Percentiles rank a stretch among this genome's conserved stretches.
Conservation (phyloP, 2,329 filamentous ascomycete genomes). For the Plectosphaerella sp. region DNA sequence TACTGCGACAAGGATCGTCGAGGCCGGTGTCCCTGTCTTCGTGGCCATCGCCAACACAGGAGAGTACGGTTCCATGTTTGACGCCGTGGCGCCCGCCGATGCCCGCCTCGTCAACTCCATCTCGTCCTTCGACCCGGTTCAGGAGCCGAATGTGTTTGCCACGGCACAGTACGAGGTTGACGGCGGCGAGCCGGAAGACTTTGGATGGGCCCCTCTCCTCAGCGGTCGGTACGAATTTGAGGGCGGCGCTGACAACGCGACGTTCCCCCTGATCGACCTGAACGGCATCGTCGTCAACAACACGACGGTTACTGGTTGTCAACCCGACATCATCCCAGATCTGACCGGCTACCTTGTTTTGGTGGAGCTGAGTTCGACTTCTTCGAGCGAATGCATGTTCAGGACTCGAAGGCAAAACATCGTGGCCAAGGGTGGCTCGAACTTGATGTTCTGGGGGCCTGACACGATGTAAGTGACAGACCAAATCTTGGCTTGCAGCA, state of each 20-base stretch:
- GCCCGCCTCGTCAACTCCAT: constrained; percentile 5
- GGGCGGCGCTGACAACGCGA: neutral
- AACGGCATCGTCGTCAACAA: neutral
- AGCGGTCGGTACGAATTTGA: neutral
- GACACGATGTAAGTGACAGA: constrained; percentile 11
- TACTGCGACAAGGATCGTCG: constrained; percentile 19
- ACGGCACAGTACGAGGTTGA: neutral
- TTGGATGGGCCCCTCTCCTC: neutral
- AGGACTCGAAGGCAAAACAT: constrained; percentile 27
- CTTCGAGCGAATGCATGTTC: constrained; percentile 13
- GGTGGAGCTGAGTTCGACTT: constrained; percentile 18
- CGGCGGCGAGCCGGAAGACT: neutral
- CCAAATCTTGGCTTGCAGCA: neutral
- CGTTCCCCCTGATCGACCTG: neutral
- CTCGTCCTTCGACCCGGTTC: neutral
- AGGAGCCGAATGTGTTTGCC: neutral
- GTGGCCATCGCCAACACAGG: constrained; percentile 22
- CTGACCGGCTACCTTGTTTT: constrained; percentile 35
- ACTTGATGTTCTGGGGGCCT: constrained; percentile 21
- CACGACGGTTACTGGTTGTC: constrained; percentile 1
- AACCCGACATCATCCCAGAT: constrained; percentile 30
- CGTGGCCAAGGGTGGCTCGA: constrained; percentile 32
- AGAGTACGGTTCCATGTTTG: constrained; percentile 13
- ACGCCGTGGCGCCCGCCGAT: constrained; percentile 15
- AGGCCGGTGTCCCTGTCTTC: constrained; percentile 19